These are phyloP conservation scores for Hemisphaericaspora lyxosophila DNA, from an alignment of 1,139 yeast species.

Conservation along the genomic window DNA sequence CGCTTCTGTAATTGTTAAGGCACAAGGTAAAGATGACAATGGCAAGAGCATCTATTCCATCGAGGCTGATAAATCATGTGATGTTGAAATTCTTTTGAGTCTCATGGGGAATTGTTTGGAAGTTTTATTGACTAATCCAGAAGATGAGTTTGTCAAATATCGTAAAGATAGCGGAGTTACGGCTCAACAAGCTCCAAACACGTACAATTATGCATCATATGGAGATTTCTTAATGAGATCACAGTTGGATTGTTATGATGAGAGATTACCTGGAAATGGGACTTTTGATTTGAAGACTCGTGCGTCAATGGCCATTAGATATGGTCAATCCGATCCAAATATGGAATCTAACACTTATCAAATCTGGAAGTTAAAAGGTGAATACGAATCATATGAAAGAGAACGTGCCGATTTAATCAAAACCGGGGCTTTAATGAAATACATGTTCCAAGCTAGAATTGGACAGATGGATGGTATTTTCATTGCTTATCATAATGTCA, in stretches of 20 bases:
- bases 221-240: slow-evolving; percentile 81
- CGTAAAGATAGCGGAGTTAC: slow-evolving; percentile 13
- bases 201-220: slow-evolving; percentile 70
- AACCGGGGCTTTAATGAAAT: slow-evolving; percentile 74
- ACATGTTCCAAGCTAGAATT: slow-evolving; percentile 85
- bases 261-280: slow-evolving; percentile 82
- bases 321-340: slow-evolving; percentile 68
- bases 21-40: slow-evolving; percentile 26
- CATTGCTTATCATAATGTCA: slow-evolving; percentile 84
- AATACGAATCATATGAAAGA: slow-evolving; percentile 73
- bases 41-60: slow-evolving; percentile 54
- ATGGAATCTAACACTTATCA: slow-evolving; percentile 56
- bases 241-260: slow-evolving; percentile 82
- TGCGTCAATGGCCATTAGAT: slow-evolving; percentile 83
- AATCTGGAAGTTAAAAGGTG: slow-evolving; percentile 59
- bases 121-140: slow-evolving; percentile 63
- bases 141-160: slow-evolving; percentile 41
- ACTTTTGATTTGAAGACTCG: slow-evolving; percentile 90
- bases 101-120: slow-evolving; percentile 80
- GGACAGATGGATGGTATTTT: slow-evolving; percentile 98
- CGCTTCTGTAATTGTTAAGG: slow-evolving; percentile 41
- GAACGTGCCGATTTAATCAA: slow-evolving; percentile 76
- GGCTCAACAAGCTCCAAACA: slow-evolving; percentile 24
- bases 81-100: slow-evolving; percentile 70
- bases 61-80: slow-evolving; percentile 69